phyloP scores from a whole-genome alignment of 2,329 filamentous ascomycete genomes.

The Exophiala dermatitidis region DNA sequence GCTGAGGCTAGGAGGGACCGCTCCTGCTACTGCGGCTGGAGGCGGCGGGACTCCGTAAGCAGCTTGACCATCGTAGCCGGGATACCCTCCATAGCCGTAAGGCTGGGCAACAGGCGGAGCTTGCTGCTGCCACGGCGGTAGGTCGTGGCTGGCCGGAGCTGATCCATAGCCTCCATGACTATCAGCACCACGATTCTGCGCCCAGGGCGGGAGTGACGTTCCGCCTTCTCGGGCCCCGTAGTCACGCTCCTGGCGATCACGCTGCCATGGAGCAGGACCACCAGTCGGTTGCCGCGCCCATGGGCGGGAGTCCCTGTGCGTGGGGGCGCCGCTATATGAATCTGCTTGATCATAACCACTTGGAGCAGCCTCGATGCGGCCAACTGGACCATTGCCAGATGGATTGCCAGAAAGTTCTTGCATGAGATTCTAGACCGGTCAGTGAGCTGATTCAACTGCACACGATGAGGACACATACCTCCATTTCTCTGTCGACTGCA shows the following conservation, averaged over 20 bases:
- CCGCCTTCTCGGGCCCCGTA: conserved; percentile 38
- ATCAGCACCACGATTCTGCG: conserved; percentile 30
- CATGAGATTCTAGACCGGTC: conserved; percentile 70
- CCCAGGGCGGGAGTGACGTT: conserved; percentile 32
- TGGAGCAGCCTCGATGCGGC: conserved; percentile 80
- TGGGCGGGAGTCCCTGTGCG: conserved; percentile 51
- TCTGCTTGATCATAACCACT: conserved; percentile 42
- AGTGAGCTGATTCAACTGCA: conserved; percentile 20
- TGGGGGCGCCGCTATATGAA: conserved; percentile 12
- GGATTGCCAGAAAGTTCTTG: conserved; percentile 81
- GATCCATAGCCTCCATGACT: conserved; percentile 41
- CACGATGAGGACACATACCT: conserved; percentile 53
- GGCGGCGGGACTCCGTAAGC: conserved; percentile 35
- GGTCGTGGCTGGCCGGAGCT: conserved; percentile 29
- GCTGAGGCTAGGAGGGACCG: conserved; percentile 48
- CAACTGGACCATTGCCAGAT: conserved; percentile 53
- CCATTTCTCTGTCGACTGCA: conserved; percentile 87
- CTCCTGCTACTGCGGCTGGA: conserved; percentile 34
- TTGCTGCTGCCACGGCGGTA: conserved; percentile 58
- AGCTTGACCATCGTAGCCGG: conserved; percentile 38
- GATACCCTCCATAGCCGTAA: conserved; percentile 52
- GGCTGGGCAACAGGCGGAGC: conserved; percentile 39
- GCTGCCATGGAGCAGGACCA: conserved; percentile 64
- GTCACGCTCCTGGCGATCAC: conserved; percentile 40
- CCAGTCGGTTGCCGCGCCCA: conserved; percentile 22